Base-by-base conservation (phyloP, 2,329 filamentous ascomycete species). In the Chaetomium sp. region DNA sequence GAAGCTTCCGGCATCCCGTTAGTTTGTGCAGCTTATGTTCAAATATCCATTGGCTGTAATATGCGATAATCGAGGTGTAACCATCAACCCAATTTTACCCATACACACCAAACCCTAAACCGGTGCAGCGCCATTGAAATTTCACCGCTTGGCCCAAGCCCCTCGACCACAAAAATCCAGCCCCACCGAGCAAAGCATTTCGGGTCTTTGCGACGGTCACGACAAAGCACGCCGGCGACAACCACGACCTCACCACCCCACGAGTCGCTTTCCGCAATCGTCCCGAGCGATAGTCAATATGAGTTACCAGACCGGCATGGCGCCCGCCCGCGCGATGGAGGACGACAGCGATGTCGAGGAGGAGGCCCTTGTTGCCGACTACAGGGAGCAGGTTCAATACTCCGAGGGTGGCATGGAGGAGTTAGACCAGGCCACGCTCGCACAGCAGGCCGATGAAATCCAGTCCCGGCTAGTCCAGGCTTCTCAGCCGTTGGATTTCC, bases 341-440 rank as follows among this genome's bases (percentile, higher is more conserved):
- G 90, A 94, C 79, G 93, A 96, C 77, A 96, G 92, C 76, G 95
- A 98, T 78, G 90, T 92, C 70, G 93, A 97, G 82, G 94, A 98
- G 85, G 95, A 98, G 82, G 90, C 90, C 73, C 87, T 99, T 72
- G 95, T 93, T 74, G 92, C 93, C 80, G 93, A 98, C 81, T 97
- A 97, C 86, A 90, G 89, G 77, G 92, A 97, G 82, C 94, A 97
- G 80, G 92, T 97, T 72, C 92, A 95, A 78, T 97, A 94, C 75
- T 92, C 96, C 74, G 93, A 96, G 74, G 93, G 93, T 76, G 88
- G 89, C 73, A 87, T 93, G 80, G 89, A 89, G 69, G 91, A 96
- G 71, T 81, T 96, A 72, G 93, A 94, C 78, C 87, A 88, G 77
- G 87, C 80, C 75, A 89, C 87, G 62, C 77, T 90, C 77, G 87